These are phyloP conservation scores for Cinnamomum micranthum DNA, from an alignment of 164 flowering plant genomes.

Conservation along the genomic window DNA sequence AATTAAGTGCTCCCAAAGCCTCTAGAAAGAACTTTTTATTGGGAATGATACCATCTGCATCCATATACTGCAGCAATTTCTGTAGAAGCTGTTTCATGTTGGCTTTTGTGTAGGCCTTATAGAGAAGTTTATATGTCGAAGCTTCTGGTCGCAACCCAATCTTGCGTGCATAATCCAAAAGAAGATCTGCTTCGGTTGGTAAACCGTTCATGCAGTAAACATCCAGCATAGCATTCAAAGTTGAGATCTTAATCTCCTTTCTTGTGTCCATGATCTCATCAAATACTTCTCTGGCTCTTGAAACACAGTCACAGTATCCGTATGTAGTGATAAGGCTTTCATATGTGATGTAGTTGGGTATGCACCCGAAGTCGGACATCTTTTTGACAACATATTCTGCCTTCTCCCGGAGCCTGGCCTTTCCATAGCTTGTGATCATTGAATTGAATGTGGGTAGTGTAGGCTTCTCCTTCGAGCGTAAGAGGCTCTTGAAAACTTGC, in stretches of 20 bases:
- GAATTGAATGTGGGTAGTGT: conserved; percentile 90
- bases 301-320: conserved; percentile 72
- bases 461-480: conserved; percentile 76
- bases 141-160: conserved; percentile 42
- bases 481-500: conserved; percentile 76
- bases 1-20: conserved; percentile 68
- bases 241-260: conserved; percentile 60
- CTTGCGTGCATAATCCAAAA: conserved; percentile 42
- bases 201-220: conserved; percentile 78
- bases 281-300: conserved; percentile 71
- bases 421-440: conserved; percentile 89
- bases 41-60: conserved; percentile 71
- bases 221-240: conserved; percentile 86
- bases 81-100: conserved; percentile 63
- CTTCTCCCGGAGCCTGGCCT: conserved; percentile 77
- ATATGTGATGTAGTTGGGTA: conserved; percentile 72
- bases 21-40: conserved; percentile 90
- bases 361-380: conserved; percentile 59
- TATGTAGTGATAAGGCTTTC: conserved; percentile 79
- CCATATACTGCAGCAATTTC: conserved; percentile 65
- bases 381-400: conserved; percentile 55
- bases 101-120: conserved; percentile 80
- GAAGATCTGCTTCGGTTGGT: conserved; percentile 62
- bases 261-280: conserved; percentile 45
- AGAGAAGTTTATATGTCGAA: conserved; percentile 86